Conservation (phyloP, 176 grass and related monocot genomes). For the Rhipidocladum racemiflorum region DNA sequence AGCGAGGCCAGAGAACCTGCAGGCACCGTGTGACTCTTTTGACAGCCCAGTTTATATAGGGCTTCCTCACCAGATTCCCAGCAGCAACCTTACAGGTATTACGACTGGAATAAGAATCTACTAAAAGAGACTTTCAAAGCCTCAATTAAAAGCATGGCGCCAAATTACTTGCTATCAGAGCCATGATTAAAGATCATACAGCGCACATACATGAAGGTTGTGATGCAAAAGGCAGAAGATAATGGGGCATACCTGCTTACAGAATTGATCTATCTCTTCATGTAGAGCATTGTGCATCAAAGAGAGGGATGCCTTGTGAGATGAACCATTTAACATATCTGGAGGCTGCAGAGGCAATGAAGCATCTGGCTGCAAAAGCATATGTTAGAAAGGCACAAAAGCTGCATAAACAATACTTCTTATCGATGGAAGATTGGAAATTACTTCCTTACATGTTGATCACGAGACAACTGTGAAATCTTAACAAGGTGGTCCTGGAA, state of each 20-base stretch:
- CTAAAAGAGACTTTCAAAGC: not conserved
- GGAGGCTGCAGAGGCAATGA: conserved; percentile 86
- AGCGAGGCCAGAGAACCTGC: conserved; percentile 94
- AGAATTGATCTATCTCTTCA: conserved; percentile 93
- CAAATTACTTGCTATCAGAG: conserved; percentile 6
- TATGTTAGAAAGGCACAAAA: conserved; percentile 38
- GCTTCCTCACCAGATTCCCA: conserved; percentile 72
- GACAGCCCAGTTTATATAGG: conserved; percentile 90
- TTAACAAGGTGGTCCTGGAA: conserved; percentile 85
- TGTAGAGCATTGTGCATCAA: conserved; percentile 80
- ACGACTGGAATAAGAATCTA: conserved; percentile 36
- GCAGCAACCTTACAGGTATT: conserved; percentile 67
- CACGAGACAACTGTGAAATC: conserved; percentile 82
- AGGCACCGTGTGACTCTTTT: conserved; percentile 89
- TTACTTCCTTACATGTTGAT: conserved; percentile 87
- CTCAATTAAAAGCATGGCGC: conserved; percentile 7
- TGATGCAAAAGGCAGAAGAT: conserved; percentile 4
- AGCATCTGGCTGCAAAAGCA: conserved; percentile 84
- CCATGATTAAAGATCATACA: conserved; percentile 12
- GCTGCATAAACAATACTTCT: conserved; percentile 23
- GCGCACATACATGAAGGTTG: conserved; percentile 3
- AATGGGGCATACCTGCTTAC: conserved; percentile 72
- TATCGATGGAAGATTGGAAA: conserved; percentile 11
- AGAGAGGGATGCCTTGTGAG: conserved; percentile 52
- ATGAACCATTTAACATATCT: conserved; percentile 59